Evolutionary conservation across 805 yeast species (phyloP).

Genomic region (Candida palmyrensis): DNA sequence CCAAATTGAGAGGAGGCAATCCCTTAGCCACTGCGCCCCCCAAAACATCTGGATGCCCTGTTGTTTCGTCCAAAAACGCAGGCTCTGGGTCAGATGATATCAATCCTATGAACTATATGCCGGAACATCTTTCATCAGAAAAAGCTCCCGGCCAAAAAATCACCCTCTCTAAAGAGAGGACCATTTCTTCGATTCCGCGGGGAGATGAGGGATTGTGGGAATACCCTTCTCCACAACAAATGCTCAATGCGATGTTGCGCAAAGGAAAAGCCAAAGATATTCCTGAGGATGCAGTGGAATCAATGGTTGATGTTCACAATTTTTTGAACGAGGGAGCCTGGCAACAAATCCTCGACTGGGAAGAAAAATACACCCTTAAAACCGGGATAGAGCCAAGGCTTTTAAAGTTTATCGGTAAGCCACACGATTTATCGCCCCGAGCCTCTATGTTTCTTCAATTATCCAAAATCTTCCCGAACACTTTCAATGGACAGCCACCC

Average conservation of each 20-base stretch:
- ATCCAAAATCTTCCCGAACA: conserved; percentile 66
- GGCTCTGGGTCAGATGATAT: conserved; percentile 31
- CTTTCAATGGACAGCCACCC: conserved; percentile 76
- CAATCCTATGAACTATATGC: conserved; percentile 90
- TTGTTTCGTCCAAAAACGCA: conserved; percentile 24
- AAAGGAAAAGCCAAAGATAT: conserved; percentile 87
- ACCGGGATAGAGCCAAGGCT: conserved; percentile 67
- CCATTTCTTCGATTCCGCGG: conserved; percentile 80
- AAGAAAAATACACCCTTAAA: conserved; percentile 55
- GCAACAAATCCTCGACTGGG: conserved; percentile 94
- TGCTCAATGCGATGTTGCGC: conserved; percentile 95
- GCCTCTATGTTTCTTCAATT: conserved; percentile 66
- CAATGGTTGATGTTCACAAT: conserved; percentile 96
- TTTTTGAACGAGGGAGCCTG: conserved; percentile 97
- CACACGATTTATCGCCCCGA: conserved; percentile 80
- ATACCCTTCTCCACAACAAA: conserved; percentile 98
- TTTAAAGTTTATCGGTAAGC: conserved; percentile 85
- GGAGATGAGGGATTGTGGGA: conserved; percentile 93
- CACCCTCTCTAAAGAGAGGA: conserved; percentile 76
- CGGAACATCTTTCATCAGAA: conserved; percentile 58
- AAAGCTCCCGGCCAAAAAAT: conserved; percentile 77
- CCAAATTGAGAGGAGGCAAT: conserved; percentile 9
- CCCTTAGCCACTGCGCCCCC: conserved; percentile 4
- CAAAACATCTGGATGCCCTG: conserved; percentile 22
- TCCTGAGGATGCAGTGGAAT: conserved; percentile 92